phyloP scores from a whole-genome alignment of 1,284 basidiomycete species.

The Phellopilus nigrolimitatus region DNA sequence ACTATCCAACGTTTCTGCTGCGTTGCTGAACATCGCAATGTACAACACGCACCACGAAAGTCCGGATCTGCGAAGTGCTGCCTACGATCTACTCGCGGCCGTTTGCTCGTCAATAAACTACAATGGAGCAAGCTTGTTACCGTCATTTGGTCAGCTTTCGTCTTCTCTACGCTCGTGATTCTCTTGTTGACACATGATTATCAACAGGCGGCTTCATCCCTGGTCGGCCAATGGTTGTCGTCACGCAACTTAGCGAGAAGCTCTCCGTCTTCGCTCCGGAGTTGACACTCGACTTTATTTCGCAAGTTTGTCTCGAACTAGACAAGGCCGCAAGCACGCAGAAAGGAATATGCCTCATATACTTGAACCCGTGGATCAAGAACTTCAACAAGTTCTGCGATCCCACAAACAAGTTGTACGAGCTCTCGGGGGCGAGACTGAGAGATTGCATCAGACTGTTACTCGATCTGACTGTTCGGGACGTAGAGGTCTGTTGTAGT shows the following conservation, averaged over 20 bases:
- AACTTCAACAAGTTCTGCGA: conserved; percentile 72
- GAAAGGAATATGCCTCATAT: conserved; percentile 70
- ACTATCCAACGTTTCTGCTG: conserved; percentile 79
- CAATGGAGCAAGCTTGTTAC: conserved; percentile 64
- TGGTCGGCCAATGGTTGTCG: conserved; percentile 63
- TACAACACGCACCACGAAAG: conserved; percentile 70
- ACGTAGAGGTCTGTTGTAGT: conserved; percentile 48
- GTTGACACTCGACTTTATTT: conserved; percentile 81
- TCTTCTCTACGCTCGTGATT: not conserved
- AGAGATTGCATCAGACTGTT: conserved; percentile 75
- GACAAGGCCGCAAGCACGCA: conserved; percentile 48
- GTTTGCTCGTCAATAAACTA: conserved; percentile 76
- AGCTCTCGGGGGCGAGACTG: conserved; percentile 65
- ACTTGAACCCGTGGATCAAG: conserved; percentile 82
- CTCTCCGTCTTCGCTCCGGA: conserved; percentile 72
- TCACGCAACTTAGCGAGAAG: conserved; percentile 62
- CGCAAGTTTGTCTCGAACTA: conserved; percentile 70
- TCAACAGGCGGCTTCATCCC: conserved; percentile 65
- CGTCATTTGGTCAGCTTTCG: conserved; percentile 54
- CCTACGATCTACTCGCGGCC: conserved; percentile 74
- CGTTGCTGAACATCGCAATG: conserved; percentile 77
- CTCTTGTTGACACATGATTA: conserved; percentile 8
- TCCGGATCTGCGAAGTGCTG: conserved; percentile 70
- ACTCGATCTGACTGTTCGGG: conserved; percentile 68
- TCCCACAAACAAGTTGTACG: conserved; percentile 59